Evolutionary conservation across 768 basidiomycete species (phyloP).

Genomic region (Psilocybe cubensis): DNA sequence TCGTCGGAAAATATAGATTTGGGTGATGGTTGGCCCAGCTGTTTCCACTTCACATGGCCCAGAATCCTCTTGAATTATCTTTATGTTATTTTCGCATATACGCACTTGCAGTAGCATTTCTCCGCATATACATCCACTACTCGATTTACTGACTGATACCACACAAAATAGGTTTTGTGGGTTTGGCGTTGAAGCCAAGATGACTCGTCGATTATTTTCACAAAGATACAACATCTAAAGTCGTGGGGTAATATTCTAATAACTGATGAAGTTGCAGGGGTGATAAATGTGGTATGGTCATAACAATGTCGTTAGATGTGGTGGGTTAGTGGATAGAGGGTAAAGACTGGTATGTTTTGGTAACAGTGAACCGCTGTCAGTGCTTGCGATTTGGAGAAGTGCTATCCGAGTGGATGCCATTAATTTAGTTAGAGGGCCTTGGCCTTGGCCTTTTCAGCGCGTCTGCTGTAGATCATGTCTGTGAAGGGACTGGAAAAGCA

Average conservation of each 20-base stretch:
- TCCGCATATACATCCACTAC: background rate
- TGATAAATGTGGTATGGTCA: background rate
- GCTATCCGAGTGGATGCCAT: background rate
- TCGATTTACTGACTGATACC: background rate
- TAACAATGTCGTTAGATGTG: constrained; percentile 6
- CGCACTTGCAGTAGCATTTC: too few species aligned
- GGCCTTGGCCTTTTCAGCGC: constrained; percentile 38
- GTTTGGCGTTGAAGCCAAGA: constrained; percentile 20
- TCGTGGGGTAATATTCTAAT: background rate
- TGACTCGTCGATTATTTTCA: constrained; percentile 16
- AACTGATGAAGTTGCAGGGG: constrained; percentile 5
- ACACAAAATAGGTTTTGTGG: background rate
- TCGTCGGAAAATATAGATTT: constrained; percentile 49
- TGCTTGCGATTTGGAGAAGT: background rate
- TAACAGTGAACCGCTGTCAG: background rate
- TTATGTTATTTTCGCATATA: background rate
- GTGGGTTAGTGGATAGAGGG: background rate
- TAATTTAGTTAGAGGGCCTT: constrained; percentile 24
- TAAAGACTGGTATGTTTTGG: background rate
- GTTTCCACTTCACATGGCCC: background rate
- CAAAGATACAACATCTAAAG: constrained; percentile 13
- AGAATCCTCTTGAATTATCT: background rate
- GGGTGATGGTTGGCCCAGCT: constrained; percentile 3
- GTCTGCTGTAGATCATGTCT: constrained; percentile 77
- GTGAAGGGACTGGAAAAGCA: constrained; percentile 66